Evolutionary conservation across 768 basidiomycete genomes (phyloP), one percentile per base, ranked within the genome.

Genomic region (Suillus discolor): DNA sequence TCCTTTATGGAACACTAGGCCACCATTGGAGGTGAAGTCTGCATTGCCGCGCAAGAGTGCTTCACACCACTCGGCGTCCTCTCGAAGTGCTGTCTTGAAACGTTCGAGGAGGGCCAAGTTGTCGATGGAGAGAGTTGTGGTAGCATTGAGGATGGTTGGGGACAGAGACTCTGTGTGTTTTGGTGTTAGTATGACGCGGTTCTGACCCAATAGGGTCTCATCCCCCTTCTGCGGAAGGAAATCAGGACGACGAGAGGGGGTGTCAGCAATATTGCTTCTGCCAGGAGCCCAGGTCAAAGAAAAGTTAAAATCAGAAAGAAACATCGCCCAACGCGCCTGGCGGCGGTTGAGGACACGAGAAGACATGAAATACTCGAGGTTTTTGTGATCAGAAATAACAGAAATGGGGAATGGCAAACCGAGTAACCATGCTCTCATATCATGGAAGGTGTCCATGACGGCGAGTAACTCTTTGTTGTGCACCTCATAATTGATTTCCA

Each of bases 391-490:
- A 0, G 74, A 67, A 13, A 74, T 41, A 1, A 68, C 71, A 1
- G 66, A 57, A 23, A 79, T 65, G 0, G 73, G 70, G 1, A 38
- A 2, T 0, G 28, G 15, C 0, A 69, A 51, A 6, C 75, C 72
- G 28, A 72, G 68, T 9, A 77, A 68, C 62, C 69, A 79, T 9
- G 70, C 66, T 0, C 73, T 62, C 78, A 71, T 77, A 15, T 69
- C 38, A 15, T 62, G 47, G 59, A 80, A 75, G 0, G 73, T 67
- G 4, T 74, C 69, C 8, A 83, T 66, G 47, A 84, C 77, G 1
- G 80, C 80, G 0, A 84, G 71, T 4, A 83, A 67, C 65, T 85
- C 84, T 68, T 81, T 81, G 67, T 84, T 77, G 67, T 82, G 75
- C 3, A 77, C 74, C 28, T 79, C 72, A 67, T 84, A 84, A 69